Conservation (phyloP, 208 protist genomes). For the Leishmania major region DNA sequence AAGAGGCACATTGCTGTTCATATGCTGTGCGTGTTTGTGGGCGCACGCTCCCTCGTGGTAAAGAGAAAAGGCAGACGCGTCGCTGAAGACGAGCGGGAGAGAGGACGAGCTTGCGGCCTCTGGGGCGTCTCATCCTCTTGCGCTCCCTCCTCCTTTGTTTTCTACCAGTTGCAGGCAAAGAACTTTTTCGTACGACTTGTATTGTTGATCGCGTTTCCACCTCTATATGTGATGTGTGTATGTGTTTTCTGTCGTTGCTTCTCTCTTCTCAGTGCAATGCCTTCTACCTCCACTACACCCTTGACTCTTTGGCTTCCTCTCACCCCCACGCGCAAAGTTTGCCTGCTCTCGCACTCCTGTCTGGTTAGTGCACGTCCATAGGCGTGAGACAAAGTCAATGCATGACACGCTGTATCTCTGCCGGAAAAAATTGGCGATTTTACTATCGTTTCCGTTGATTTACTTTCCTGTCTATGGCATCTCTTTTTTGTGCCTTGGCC, state of each 20-base stretch:
- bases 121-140: background rate
- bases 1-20: slow-evolving; percentile 19
- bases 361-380: background rate
- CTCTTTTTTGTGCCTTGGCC: background rate
- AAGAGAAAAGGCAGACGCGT: background rate
- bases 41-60: background rate
- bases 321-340: background rate
- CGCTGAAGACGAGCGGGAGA: background rate
- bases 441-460: background rate
- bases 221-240: background rate
- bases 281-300: background rate
- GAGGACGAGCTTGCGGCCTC: background rate
- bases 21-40: slow-evolving; percentile 10
- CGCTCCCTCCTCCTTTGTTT: background rate
- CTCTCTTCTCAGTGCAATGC: background rate
- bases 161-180: background rate
- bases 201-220: background rate
- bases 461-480: background rate
- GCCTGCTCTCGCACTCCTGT: background rate
- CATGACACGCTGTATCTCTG: background rate
- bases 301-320: background rate
- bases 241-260: background rate
- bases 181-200: slow-evolving; percentile 7
- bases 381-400: background rate
- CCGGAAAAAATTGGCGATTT: background rate